Evolutionary conservation across 2,329 filamentous ascomycete species (phyloP).

Genomic region (Aspergillus ustus): DNA sequence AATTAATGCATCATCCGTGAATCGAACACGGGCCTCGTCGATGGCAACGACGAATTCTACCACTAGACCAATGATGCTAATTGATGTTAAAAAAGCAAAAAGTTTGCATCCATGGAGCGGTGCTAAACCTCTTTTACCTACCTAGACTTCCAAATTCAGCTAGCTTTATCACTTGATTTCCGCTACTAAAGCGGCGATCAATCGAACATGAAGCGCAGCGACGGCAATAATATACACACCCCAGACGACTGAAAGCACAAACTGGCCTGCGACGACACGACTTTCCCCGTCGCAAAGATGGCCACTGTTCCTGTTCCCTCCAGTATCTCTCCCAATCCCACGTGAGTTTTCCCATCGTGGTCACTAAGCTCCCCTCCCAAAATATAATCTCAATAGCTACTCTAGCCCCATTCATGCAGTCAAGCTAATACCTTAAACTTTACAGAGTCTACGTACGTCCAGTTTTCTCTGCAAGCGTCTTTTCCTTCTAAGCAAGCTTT

Average conservation of each 20-base stretch:
- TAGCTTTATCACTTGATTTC: constrained; percentile 2
- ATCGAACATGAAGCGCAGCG: constrained; percentile 1
- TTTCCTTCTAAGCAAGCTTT: constrained; percentile 18
- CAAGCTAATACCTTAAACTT: constrained; percentile 21
- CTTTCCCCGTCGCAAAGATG: constrained; percentile 40
- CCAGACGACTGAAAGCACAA: constrained; percentile 5
- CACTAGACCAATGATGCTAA: constrained; percentile 51
- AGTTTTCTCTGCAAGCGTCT: constrained; percentile 18
- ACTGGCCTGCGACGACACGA: constrained; percentile 1
- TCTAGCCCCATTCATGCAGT: neutral
- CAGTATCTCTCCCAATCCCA: constrained; percentile 43
- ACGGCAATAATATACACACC: constrained; percentile 8
- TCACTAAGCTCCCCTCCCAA: neutral
- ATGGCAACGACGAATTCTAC: constrained; percentile 53
- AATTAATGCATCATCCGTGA: constrained; percentile 49
- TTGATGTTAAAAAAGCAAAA: too few species aligned
- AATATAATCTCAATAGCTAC: neutral
- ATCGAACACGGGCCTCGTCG: constrained; percentile 54
- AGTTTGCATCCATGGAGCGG: too few species aligned
- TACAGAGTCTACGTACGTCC: constrained; percentile 47
- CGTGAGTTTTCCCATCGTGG: constrained; percentile 35
- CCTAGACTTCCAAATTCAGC: neutral
- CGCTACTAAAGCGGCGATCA: constrained; percentile 18
- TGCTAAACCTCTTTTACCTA: too few species aligned
- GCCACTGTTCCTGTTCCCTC: constrained; percentile 37